These are phyloP conservation scores for Chaetomium tenue DNA, from an alignment of 495 filamentous ascomycete genomes.

Conservation along the genomic window DNA sequence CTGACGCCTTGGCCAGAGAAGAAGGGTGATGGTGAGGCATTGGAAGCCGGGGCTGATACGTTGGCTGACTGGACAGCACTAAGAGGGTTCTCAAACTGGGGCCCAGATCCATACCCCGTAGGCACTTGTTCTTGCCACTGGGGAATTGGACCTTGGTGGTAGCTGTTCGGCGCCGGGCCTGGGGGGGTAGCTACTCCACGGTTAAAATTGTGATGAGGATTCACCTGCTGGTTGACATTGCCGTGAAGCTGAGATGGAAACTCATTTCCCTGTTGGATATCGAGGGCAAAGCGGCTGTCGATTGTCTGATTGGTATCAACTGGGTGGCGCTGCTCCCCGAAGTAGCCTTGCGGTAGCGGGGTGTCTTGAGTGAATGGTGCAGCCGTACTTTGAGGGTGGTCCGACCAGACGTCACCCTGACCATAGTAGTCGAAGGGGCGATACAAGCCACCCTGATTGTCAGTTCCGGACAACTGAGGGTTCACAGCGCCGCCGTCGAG, in stretches of 20 bases:
- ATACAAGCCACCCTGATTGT: slow-evolving; percentile 25
- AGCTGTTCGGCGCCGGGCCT: slow-evolving; percentile 22
- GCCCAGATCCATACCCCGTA: slow-evolving; percentile 21
- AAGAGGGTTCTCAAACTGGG: slow-evolving; percentile 33
- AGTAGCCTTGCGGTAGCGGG: slow-evolving; percentile 21
- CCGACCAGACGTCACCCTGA: slow-evolving; percentile 28
- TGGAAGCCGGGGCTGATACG: slow-evolving; percentile 19
- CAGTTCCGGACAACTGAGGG: slow-evolving; percentile 28
- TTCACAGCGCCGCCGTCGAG: slow-evolving; percentile 19
- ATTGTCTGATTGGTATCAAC: slow-evolving; percentile 21
- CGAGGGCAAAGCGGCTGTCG: slow-evolving; percentile 28
- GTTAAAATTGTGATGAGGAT: slow-evolving; percentile 22
- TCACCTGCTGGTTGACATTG: slow-evolving; percentile 21
- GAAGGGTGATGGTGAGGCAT: slow-evolving; percentile 22
- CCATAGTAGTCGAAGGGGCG: slow-evolving; percentile 24
- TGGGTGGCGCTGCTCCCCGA: slow-evolving; percentile 24
- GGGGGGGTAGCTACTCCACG: slow-evolving; percentile 10
- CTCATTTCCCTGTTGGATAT: slow-evolving; percentile 19
- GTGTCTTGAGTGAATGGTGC: slow-evolving; percentile 26
- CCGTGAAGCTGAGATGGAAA: slow-evolving; percentile 25
- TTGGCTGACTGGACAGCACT: slow-evolving; percentile 21
- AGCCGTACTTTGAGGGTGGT: slow-evolving; percentile 15
- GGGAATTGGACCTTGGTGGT: slow-evolving; percentile 20
- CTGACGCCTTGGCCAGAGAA: slow-evolving; percentile 18
- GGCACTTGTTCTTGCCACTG: slow-evolving; percentile 29